Evolutionary conservation across 495 filamentous ascomycete genomes (phyloP), one percentile per base, ranked within the genome.

Genomic region (Neurospora intermedia): DNA sequence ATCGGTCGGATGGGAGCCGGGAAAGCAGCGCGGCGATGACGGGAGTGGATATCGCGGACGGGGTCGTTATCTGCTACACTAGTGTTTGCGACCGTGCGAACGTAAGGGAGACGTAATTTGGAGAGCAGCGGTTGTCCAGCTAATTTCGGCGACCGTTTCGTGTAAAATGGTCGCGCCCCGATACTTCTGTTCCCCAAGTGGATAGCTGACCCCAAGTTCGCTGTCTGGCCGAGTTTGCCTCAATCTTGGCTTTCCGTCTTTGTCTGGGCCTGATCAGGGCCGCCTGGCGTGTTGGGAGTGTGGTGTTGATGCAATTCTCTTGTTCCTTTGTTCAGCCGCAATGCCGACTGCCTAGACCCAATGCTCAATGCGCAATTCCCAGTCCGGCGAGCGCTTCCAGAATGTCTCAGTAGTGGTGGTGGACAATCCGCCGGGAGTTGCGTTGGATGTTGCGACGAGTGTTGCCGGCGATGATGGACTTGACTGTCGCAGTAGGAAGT

Each of bases 381-480:
- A 66, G 27, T 66, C 54, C 15, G 27, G 54, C 54, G 54, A 66
- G 54, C 54, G 54, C 54, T 66, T 66, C 54, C 35, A 15, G 54
- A 66, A 66, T 66, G 54, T 66, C 54, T 66, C 2, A 31, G 27
- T 31, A 31, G n/a, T 2, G 1, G 15, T 35, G 27, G 54, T 66
- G 27, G 27, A 66, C 54, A 38, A 35, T 66, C 31, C 54, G 54
- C 54, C 27, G 27, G 54, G 54, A 66, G 54, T 35, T 18, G 54
- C 7, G 54, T 35, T 27, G 54, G 16, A 18, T 35, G n/a, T 15
- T 69, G 39, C 27, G 41, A 73, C 27, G 41, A 73, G 71, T 69
- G 70, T 71, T 48, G 76, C 71, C 69, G 71, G 69, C 38, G 70
- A 41, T 70, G 42, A 69, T 41, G 27, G 66, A 43, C 48, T 66